A percentile compares a stretch with the other conserved stretches of the same genome.
These are phyloP conservation scores for Porcisia hertigi DNA, from an alignment of 208 protist genomes.

Conservation along the genomic window DNA sequence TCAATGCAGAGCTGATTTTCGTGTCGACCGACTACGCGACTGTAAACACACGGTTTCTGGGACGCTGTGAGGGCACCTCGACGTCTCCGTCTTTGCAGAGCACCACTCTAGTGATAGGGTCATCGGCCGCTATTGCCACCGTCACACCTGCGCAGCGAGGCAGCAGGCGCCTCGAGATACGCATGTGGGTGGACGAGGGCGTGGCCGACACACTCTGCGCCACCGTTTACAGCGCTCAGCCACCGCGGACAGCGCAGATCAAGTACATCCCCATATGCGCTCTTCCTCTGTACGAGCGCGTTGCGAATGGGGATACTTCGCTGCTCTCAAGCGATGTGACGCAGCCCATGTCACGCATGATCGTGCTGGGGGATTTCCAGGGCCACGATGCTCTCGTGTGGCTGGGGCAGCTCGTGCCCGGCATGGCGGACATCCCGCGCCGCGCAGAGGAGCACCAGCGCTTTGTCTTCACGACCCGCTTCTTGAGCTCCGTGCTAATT, in stretches of 20 bases:
- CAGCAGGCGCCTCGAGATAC: conserved; percentile 43
- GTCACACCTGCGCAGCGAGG: conserved; percentile 28
- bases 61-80: conserved; percentile 12
- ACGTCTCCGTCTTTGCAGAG: conserved; percentile 1
- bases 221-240: conserved; percentile 44
- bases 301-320: conserved; percentile 32
- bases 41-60: conserved; percentile 23
- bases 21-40: conserved; percentile 38
- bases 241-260: conserved; percentile 76
- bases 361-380: conserved; percentile 52
- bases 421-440: conserved; percentile 50
- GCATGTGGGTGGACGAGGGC: conserved; percentile 64
- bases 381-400: conserved; percentile 56
- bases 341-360: conserved; percentile 47
- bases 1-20: conserved; percentile 44
- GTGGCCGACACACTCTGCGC: conserved; percentile 44
- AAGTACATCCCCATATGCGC: conserved; percentile 57
- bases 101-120: not conserved
- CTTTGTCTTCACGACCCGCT: conserved; percentile 57
- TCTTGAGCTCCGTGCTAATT: conserved; percentile 46
- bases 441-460: conserved; percentile 25
- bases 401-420: conserved; percentile 64
- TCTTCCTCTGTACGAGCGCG: conserved; percentile 69
- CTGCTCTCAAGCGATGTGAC: conserved; percentile 27
- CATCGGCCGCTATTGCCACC: conserved; percentile 23